A percentile compares a stretch with the other conserved stretches of the same genome.
Evolutionary conservation across 176 grass and related monocot species (phyloP).

Genomic region (Phyllostachys edulis): DNA sequence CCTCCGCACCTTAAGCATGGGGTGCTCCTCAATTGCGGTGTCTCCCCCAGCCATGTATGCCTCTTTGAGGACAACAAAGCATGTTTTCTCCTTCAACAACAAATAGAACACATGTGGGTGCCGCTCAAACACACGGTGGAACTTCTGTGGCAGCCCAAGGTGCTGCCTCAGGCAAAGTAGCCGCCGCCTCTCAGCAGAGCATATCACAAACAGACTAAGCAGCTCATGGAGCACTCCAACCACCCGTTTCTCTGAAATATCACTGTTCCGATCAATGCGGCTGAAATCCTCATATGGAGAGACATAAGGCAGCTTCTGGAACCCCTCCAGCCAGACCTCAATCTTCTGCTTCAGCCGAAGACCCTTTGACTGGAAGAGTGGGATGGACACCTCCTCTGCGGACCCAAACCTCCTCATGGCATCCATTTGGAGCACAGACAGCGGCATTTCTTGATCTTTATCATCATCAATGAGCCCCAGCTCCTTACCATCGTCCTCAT

Average conservation of each 20-base stretch:
- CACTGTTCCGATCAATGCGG: slow-evolving; percentile 29
- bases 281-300: slow-evolving; percentile 72
- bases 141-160: slow-evolving; percentile 40
- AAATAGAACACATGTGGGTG: no score
- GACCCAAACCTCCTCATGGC: slow-evolving; percentile 37
- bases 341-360: slow-evolving; percentile 72
- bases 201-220: slow-evolving; percentile 61
- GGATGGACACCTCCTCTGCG: slow-evolving; percentile 40
- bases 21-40: no score
- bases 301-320: slow-evolving; percentile 61
- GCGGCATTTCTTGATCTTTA: slow-evolving; percentile 23
- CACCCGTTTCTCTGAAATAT: slow-evolving; percentile 60
- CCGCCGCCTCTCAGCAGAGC: slow-evolving; percentile 62
- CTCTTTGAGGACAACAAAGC: no score
- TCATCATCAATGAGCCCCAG: slow-evolving; percentile 33
- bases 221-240: slow-evolving; percentile 71
- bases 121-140: no score
- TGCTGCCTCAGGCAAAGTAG: slow-evolving; percentile 63
- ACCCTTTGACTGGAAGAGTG: slow-evolving; percentile 73
- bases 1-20: no score
- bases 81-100: no score
- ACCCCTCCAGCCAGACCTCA: slow-evolving; percentile 57
- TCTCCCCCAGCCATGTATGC: no score
- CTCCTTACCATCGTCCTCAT: not conserved
- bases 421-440: slow-evolving; percentile 56